These are phyloP conservation scores for Chloranthus sessilifolius DNA, from an alignment of 164 flowering plant species.

Conservation along the genomic window DNA sequence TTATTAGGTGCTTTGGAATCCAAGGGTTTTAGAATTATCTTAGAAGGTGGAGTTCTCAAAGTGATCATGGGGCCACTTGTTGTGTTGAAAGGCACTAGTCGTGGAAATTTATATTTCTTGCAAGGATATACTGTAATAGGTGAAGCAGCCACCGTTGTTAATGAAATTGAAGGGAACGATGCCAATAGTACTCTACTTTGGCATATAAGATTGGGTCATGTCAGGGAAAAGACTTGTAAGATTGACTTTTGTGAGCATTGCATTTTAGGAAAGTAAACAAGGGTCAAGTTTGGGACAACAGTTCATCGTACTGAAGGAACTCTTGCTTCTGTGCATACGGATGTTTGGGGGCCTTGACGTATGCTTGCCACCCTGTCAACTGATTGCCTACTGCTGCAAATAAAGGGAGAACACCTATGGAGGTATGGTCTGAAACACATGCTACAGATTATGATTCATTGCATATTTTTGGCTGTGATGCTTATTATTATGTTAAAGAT, in stretches of 20 bases:
- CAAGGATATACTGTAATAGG: too few species aligned
- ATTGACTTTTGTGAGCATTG: too few species aligned
- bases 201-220: slow-evolving; percentile 15
- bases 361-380: neutral
- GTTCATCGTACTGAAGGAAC: slow-evolving; percentile 4
- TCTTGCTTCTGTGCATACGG: slow-evolving; percentile 7
- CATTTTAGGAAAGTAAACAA: slow-evolving; percentile 13
- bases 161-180: too few species aligned
- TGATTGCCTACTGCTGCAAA: neutral
- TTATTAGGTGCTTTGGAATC: slow-evolving; percentile 1
- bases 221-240: slow-evolving; percentile 12
- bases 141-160: neutral
- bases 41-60: too few species aligned
- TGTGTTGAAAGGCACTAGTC: neutral
- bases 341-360: slow-evolving; percentile 2
- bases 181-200: slow-evolving; percentile 12
- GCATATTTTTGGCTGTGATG: neutral
- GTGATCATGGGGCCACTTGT: too few species aligned
- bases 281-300: slow-evolving; percentile 15
- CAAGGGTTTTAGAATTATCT: neutral
- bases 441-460: neutral
- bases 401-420: neutral
- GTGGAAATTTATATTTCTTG: neutral
- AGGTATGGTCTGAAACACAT: neutral
- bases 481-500: neutral